Conservation (phyloP, 2,329 filamentous ascomycete genomes). For the Colletotrichum eremochloae region DNA sequence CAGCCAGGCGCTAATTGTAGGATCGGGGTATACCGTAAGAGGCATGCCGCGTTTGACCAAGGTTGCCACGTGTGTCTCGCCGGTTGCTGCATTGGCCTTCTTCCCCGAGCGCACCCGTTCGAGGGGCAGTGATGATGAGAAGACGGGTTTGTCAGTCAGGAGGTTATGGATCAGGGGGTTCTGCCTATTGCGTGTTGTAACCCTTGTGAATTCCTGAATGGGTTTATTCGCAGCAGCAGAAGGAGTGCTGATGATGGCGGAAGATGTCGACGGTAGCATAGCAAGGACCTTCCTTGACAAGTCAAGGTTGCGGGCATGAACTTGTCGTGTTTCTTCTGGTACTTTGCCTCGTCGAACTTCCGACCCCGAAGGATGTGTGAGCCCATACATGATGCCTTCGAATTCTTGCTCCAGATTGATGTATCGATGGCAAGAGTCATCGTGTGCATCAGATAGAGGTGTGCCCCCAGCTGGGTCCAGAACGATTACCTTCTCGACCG, state of each 20-base stretch:
- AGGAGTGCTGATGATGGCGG: constrained; percentile 90
- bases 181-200: constrained; percentile 67
- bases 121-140: constrained; percentile 89
- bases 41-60: constrained; percentile 94
- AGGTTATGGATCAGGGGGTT: constrained; percentile 97
- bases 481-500: constrained; percentile 87
- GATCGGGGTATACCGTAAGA: constrained; percentile 84
- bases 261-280: constrained; percentile 85
- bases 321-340: constrained; percentile 16
- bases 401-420: constrained; percentile 96
- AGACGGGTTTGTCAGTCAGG: constrained; percentile 92
- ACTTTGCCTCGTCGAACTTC: constrained; percentile 25
- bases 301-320: constrained; percentile 75
- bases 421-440: constrained; percentile 66
- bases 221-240: constrained; percentile 75
- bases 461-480: constrained; percentile 90
- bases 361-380: constrained; percentile 52
- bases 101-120: constrained; percentile 66
- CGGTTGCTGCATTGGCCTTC: constrained; percentile 27
- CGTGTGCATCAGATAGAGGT: constrained; percentile 67
- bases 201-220: constrained; percentile 59
- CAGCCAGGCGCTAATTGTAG: constrained; percentile 74
- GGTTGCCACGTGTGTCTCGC: constrained; percentile 68
- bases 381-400: constrained; percentile 72
- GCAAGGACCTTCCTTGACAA: constrained; percentile 78